Base-by-base conservation (phyloP, 768 basidiomycete genomes). In the Termitomyces sp. region DNA sequence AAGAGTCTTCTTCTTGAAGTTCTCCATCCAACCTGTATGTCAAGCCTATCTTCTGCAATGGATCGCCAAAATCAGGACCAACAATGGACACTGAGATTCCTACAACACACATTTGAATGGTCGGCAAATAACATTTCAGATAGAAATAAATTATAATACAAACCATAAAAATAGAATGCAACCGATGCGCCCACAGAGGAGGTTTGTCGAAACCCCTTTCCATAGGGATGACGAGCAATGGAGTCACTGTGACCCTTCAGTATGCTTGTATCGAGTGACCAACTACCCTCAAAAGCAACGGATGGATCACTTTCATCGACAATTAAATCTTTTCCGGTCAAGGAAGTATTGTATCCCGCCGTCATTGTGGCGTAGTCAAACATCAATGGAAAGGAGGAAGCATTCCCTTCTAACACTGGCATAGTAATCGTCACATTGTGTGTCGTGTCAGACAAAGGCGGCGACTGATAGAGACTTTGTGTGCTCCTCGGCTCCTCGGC, bases 41-140 rank as follows among this genome's bases (percentile, higher is more conserved):
- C 0, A 18, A 31, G 2, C 2, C 0, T 0, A 2, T 5, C 7
- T 12, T 18, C 2, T 31, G 11, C 1, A 0, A 2, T 1, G 29
- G 29, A 29, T 29, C 9, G 11, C 29, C 31, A 7, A 12, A 20
- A 33, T 11, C 20, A 13, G 7, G 3, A 10, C 45, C 31, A 10
- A 33, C 13, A 1, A 46, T 12, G 5, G 45, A 46, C 29, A 46
- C 45, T 9, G 45, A 4, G 31, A 31, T 33, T 46, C 45, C 45
- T 46, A 16, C 20, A 29, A 5, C 3, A 43, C 31, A 13, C 22
- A 12, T 6, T 46, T 1, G 13, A 46, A 12, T 22, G 29, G n/a
- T n/a, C n/a, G n/a, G n/a, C n/a, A n/a, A 29, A 29, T 29, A 9
- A 29, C 9, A 9, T 29, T 7, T 46, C 12, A 5, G n/a, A 3